Evolutionary conservation across 1,284 basidiomycete species (phyloP).

Genomic region (Tetrapyrgos nigripes): DNA sequence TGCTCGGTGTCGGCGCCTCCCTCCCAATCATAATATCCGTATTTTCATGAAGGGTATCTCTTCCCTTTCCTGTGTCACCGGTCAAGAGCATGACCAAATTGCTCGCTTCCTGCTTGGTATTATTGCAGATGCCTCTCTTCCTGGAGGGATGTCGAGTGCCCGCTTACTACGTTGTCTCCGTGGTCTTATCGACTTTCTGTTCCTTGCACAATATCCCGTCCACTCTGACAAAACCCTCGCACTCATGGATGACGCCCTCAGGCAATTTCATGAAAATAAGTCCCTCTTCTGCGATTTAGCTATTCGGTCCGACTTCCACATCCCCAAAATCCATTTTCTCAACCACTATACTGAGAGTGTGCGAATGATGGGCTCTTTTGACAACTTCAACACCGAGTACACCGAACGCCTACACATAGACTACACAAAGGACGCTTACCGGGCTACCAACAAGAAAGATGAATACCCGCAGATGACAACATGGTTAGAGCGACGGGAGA

Average conservation of each 20-base stretch:
- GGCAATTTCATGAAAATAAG: slow-evolving; percentile 31
- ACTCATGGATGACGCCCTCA: slow-evolving; percentile 24
- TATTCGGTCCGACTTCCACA: neutral
- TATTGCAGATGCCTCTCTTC: slow-evolving; percentile 20
- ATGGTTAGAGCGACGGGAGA: neutral
- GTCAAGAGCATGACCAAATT: slow-evolving; percentile 37
- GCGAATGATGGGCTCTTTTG: neutral
- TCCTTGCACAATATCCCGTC: slow-evolving; percentile 31
- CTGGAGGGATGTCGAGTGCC: slow-evolving; percentile 6
- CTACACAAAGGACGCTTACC: no score
- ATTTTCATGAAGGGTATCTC: slow-evolving; percentile 44
- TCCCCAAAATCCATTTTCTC: slow-evolving; percentile 3
- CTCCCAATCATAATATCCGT: slow-evolving; percentile 37
- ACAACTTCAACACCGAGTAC: neutral
- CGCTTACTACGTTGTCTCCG: slow-evolving; percentile 18
- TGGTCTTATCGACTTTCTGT: slow-evolving; percentile 31
- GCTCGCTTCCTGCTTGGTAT: slow-evolving; percentile 37
- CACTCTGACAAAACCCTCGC: slow-evolving; percentile 29
- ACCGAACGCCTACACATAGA: no score
- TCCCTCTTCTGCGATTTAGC: neutral
- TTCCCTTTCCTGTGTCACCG: slow-evolving; percentile 30
- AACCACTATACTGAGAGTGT: neutral
- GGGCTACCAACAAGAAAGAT: no score
- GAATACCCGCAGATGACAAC: no score
- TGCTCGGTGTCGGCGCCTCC: slow-evolving; percentile 32